These are phyloP conservation scores for Mucor mucedo DNA, from an alignment of 371 early-diverging fungal species.

Conservation along the genomic window DNA sequence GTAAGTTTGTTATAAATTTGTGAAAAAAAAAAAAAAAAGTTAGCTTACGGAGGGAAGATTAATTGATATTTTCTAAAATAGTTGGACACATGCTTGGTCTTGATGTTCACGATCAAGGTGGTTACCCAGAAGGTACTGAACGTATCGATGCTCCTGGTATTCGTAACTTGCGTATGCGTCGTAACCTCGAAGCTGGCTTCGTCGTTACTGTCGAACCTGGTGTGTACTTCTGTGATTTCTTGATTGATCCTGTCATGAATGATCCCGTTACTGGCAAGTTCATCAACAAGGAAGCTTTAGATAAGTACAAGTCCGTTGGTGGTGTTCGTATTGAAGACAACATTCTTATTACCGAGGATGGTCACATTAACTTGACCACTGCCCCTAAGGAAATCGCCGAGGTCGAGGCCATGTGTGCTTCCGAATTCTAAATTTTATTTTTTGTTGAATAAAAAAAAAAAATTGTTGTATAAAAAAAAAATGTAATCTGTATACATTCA, in stretches of 20 bases:
- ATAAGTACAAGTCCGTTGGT: conserved; percentile 78
- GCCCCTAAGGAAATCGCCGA: conserved; percentile 78
- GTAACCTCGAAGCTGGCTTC: conserved; percentile 79
- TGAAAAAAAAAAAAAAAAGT: too few relatives aligned
- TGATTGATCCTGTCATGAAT: conserved; percentile 61
- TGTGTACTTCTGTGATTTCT: conserved; percentile 68
- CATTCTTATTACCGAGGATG: conserved; percentile 76
- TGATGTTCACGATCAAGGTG: conserved; percentile 91
- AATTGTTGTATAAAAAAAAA: too few relatives aligned
- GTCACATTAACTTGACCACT: conserved; percentile 73
- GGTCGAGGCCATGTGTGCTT: conserved; percentile 64
- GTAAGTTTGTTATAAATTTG: conserved; percentile 35
- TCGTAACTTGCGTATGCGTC: conserved; percentile 86
- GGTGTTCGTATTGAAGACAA: conserved; percentile 95
- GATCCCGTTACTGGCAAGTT: conserved; percentile 63
- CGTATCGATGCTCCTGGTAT: conserved; percentile 84
- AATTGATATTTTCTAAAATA: conserved; percentile 18
- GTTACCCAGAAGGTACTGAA: conserved; percentile 81
- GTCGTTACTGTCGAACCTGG: conserved; percentile 96
- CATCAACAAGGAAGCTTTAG: conserved; percentile 73
- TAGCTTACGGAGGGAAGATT: not conserved
- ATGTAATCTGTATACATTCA: too few relatives aligned
- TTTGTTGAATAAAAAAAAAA: too few relatives aligned
- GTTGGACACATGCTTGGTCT: conserved; percentile 75
- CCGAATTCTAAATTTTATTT: not conserved